Evolutionary conservation across 495 filamentous ascomycete genomes (phyloP), one percentile per base, ranked within the genome.

Genomic region (Daldinia decipiens): DNA sequence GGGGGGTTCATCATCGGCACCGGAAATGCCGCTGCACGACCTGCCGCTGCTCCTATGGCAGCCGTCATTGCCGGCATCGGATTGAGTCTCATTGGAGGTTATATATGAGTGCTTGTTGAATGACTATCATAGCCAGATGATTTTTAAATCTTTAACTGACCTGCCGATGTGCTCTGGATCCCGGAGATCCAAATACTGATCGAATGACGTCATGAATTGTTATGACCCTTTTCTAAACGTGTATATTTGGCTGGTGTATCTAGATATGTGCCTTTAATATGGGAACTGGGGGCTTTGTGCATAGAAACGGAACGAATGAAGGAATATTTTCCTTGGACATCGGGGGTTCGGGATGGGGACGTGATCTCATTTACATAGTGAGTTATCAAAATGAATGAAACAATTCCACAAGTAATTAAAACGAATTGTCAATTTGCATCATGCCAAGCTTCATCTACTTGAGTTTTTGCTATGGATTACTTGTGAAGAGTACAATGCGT

Each of bases 1-100:
- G 71, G 57, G n/a, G 75, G 67, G 1, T 69, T 77, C 39, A 58
- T 70, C 24, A 65, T 77, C 29, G 74, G 74, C 26, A 72, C 62
- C 32, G 69, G 53, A 27, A 75, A 75, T 39, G 19, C 52, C 5
- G 75, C 73, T 11, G 57, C 73, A 32, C 67, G 67, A 40, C 71
- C 73, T n/a, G 70, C 73, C 4, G 68, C 71, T 32, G 75, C 70
- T 54, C 74, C 70, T 32, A 32, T 77, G 39, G 71, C 62, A 9
- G 75, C 71, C 32, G 56, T 76, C 17, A 65, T 76, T 5, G 77
- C 71, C 6, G 71, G 73, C 1, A 67, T 77, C 9, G 75, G 75
- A 24, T 34, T 77, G 6, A 73, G 72, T n/a, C 66, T 77, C 13
- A 29, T 71, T 50, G 70, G 73, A 9, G 67, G 58, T 7, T 64